A percentile compares a stretch with the other conserved stretches of the same genome.
Conservation (phyloP, 179 eudicot species). For the Silene coronaria region DNA sequence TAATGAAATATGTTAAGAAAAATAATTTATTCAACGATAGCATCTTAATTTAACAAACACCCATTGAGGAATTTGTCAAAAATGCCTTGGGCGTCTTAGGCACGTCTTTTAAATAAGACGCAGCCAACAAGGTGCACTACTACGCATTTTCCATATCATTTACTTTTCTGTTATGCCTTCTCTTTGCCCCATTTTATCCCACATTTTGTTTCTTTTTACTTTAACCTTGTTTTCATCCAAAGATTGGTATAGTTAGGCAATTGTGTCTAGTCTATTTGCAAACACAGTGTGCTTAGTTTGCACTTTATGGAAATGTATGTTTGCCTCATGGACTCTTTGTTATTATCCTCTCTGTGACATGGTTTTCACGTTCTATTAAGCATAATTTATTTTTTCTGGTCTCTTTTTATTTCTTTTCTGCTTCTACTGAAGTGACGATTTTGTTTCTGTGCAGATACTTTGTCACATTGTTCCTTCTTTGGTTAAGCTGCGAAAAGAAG, state of each 20-base stretch:
- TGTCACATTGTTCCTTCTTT: slow-evolving; percentile 85
- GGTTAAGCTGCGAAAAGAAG: slow-evolving; percentile 97
- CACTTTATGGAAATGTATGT: neutral
- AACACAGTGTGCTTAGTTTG: too few relatives aligned
- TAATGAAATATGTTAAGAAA: neutral
- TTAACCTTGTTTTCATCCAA: neutral
- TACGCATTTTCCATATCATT: too few relatives aligned
- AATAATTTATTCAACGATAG: neutral
- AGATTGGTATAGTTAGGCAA: neutral
- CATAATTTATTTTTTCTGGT: neutral
- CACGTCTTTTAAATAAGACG: too few relatives aligned
- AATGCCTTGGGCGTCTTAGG: too few relatives aligned
- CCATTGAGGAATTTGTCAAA: too few relatives aligned
- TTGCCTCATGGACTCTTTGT: neutral
- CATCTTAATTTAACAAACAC: too few relatives aligned
- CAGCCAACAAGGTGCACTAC: too few relatives aligned
- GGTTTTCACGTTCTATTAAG: neutral
- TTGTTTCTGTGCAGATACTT: slow-evolving; percentile 45
- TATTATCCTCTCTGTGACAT: neutral
- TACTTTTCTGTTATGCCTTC: neutral
- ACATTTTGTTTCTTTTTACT: neutral
- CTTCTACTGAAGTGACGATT: slow-evolving; percentile 12
- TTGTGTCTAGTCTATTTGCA: too few relatives aligned
- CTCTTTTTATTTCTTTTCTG: neutral
- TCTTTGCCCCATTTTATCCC: neutral